A percentile compares a stretch with the other conserved stretches of the same genome.
Conservation (phyloP, 768 basidiomycete species). For the Hypsizygus marmoreus region DNA sequence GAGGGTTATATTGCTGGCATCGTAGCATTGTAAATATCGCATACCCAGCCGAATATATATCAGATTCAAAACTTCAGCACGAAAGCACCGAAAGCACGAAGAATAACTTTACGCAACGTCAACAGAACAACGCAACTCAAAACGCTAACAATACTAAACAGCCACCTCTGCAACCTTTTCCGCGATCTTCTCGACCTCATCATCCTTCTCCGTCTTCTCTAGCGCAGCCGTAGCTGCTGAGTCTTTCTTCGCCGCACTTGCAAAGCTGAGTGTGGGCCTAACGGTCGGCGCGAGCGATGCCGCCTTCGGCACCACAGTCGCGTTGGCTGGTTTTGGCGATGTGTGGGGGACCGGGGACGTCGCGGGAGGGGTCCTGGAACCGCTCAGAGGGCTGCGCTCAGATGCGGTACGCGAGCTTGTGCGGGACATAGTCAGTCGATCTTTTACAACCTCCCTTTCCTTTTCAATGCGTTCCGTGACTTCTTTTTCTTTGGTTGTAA, state of each 20-base stretch:
- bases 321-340: slow-evolving; percentile 27
- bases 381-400: slow-evolving; percentile 41
- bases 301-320: slow-evolving; percentile 29
- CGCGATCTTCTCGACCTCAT: too few species aligned
- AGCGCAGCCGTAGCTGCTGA: slow-evolving; percentile 24
- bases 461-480: slow-evolving; percentile 71
- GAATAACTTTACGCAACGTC: too few species aligned
- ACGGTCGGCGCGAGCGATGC: slow-evolving; percentile 50
- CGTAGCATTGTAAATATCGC: too few species aligned
- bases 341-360: slow-evolving; percentile 24
- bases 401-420: slow-evolving; percentile 51
- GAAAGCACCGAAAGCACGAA: too few species aligned
- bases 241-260: slow-evolving; percentile 67
- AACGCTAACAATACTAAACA: too few species aligned
- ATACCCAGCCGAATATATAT: too few species aligned
- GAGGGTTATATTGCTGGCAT: too few species aligned
- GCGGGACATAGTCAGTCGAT: slow-evolving; percentile 54
- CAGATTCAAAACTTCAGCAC: too few species aligned
- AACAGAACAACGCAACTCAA: too few species aligned
- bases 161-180: slow-evolving; percentile 23
- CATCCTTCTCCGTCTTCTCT: slow-evolving; percentile 17
- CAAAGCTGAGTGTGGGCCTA: slow-evolving; percentile 79
- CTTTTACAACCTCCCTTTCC: slow-evolving; percentile 60
- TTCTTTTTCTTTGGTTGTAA: slow-evolving; percentile 72
- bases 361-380: slow-evolving; percentile 35